These are phyloP conservation scores for barrel medic (Medicago truncatula) DNA, from an alignment of 306 rosid species.

Conservation along the genomic window MtrunA17r5.0-ANR NC_053042.1:53537501-53538000, in stretches of 20 bases:
- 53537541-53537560: slow-evolving; percentile 45
- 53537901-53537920: slow-evolving; percentile 40
- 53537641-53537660: background rate
- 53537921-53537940: background rate
- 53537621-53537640: background rate
- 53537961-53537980: background rate
- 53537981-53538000: slow-evolving; percentile 58
- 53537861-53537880: slow-evolving; percentile 44
- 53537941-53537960: background rate
- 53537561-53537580: slow-evolving; percentile 39
- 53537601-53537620: background rate
- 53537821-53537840: background rate
- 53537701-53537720: slow-evolving; percentile 40
- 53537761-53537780: slow-evolving; percentile 35
- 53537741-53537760: slow-evolving; percentile 40
- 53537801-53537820: slow-evolving; percentile 3
- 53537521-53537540: slow-evolving; percentile 56
- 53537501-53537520: slow-evolving; percentile 40
- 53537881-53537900: slow-evolving; percentile 27
- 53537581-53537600: background rate
- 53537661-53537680: slow-evolving; percentile 2
- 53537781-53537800: slow-evolving; percentile 33
- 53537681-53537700: slow-evolving; percentile 42
- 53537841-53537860: slow-evolving; percentile 25
- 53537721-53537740: slow-evolving; percentile 38